Conservation (phyloP, 1,284 basidiomycete species). For the Pseudozyma thailandica region DNA sequence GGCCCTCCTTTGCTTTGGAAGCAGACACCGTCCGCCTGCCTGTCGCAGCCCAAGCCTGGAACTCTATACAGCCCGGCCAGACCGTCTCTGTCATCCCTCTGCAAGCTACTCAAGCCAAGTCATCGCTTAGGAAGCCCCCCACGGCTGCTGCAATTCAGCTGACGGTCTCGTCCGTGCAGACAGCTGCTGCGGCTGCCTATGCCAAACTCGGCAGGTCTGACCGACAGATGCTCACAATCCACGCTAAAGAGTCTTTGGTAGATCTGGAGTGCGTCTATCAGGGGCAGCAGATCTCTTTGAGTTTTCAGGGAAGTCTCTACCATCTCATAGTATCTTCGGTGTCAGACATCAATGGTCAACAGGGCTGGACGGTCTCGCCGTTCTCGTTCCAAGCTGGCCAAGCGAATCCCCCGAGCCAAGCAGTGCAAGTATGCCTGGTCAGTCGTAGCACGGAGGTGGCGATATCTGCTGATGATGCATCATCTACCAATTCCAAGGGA, state of each 20-base stretch:
- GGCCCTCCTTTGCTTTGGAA: slow-evolving; percentile 41
- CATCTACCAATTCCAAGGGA: slow-evolving; percentile 27
- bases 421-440: slow-evolving; percentile 47
- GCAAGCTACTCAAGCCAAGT: slow-evolving; percentile 9
- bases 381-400: slow-evolving; percentile 11
- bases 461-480: slow-evolving; percentile 53
- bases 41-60: slow-evolving; percentile 5
- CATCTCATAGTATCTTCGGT: background rate
- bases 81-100: slow-evolving; percentile 17
- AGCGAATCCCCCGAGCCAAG: background rate
- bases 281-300: slow-evolving; percentile 15
- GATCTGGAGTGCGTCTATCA: slow-evolving; percentile 35
- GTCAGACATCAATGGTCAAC: slow-evolving; percentile 80
- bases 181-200: slow-evolving; percentile 1
- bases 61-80: slow-evolving; percentile 18
- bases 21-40: slow-evolving; percentile 31
- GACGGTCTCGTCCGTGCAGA: slow-evolving; percentile 21
- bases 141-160: slow-evolving; percentile 48
- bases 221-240: slow-evolving; percentile 68
- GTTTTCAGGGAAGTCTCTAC: slow-evolving; percentile 23
- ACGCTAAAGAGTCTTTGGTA: slow-evolving; percentile 70
- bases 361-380: slow-evolving; percentile 71
- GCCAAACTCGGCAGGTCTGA: slow-evolving; percentile 60
- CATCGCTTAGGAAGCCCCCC: slow-evolving; percentile 18
- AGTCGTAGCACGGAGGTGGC: slow-evolving; percentile 69